Conservation (phyloP, 352 stramenopile genomes). For the Thalassiosira oceanica region DNA sequence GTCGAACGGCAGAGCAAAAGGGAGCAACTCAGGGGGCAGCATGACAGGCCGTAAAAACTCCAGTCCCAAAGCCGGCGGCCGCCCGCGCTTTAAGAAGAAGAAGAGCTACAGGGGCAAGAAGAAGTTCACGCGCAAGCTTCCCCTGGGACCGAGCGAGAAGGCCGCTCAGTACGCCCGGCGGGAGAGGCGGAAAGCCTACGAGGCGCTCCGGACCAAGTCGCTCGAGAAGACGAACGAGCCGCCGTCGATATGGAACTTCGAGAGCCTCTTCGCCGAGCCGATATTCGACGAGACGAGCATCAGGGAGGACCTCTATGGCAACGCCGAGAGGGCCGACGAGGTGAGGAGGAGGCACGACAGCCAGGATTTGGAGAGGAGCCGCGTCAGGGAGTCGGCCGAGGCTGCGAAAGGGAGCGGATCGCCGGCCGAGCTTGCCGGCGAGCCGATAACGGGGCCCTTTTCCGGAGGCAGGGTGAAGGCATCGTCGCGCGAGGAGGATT, state of each 20-base stretch:
- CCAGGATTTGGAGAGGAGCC: slow-evolving; percentile 3
- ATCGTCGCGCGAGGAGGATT: slow-evolving; percentile 10
- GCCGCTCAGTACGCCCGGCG: slow-evolving; percentile 11
- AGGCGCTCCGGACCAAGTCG: slow-evolving; percentile 48
- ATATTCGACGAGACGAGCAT: slow-evolving; percentile 73
- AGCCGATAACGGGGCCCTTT: not conserved
- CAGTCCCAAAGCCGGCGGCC: too few species aligned
- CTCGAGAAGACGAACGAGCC: slow-evolving; percentile 32
- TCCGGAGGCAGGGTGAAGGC: too few species aligned
- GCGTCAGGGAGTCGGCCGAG: not conserved
- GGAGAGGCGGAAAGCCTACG: slow-evolving; percentile 61
- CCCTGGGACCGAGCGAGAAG: slow-evolving; percentile 37
- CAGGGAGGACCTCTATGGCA: slow-evolving; percentile 64
- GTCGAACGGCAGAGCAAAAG: too few species aligned
- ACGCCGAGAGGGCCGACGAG: slow-evolving; percentile 1
- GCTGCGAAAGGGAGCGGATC: not conserved
- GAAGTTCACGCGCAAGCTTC: slow-evolving; percentile 38
- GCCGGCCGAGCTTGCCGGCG: not conserved
- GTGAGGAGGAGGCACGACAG: not conserved
- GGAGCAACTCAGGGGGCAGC: too few species aligned
- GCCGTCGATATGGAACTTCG: slow-evolving; percentile 76
- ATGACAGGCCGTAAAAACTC: too few species aligned
- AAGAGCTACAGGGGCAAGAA: slow-evolving; percentile 6
- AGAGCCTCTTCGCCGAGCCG: slow-evolving; percentile 70
- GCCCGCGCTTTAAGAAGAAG: too few species aligned